phyloP scores from a whole-genome alignment of 1,284 basidiomycete genomes.

The Cystobasidium slooffiae region DNA sequence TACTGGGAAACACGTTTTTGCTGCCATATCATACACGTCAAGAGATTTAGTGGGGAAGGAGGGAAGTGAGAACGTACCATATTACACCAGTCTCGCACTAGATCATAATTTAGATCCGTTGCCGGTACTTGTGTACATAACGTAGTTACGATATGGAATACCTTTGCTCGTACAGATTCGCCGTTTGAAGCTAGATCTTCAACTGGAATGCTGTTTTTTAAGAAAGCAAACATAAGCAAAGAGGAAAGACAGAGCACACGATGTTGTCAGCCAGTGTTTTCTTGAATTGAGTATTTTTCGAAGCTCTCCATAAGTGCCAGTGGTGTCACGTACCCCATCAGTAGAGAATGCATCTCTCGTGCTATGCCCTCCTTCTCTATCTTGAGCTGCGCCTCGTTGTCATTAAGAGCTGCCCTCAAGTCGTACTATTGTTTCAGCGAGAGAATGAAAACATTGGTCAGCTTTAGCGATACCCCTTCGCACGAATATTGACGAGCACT shows the following conservation, averaged over 20 bases:
- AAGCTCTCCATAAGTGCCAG: too few relatives aligned
- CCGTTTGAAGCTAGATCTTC: conserved; percentile 59
- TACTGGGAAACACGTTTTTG: neutral
- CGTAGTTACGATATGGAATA: conserved; percentile 58
- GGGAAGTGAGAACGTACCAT: conserved; percentile 53
- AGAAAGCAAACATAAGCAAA: too few relatives aligned
- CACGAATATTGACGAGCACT: neutral
- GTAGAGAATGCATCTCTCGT: conserved; percentile 56
- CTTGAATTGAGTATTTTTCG: too few relatives aligned
- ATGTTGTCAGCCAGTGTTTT: too few relatives aligned
- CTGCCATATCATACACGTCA: neutral
- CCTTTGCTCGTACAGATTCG: conserved; percentile 57
- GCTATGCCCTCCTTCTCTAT: conserved; percentile 56
- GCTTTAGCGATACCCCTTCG: neutral
- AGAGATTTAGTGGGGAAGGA: neutral
- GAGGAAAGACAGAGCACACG: too few relatives aligned
- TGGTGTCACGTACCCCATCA: conserved; percentile 53
- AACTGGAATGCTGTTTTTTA: conserved; percentile 54
- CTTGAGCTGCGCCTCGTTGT: conserved; percentile 54
- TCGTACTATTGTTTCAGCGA: conserved; percentile 7
- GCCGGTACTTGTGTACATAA: conserved; percentile 53
- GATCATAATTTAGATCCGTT: conserved; percentile 54
- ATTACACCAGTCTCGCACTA: conserved; percentile 58
- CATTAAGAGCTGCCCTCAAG: conserved; percentile 25
- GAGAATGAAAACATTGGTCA: neutral